Base-by-base conservation (phyloP, 208 protist species). In the Giardia duodenalis region DNA sequence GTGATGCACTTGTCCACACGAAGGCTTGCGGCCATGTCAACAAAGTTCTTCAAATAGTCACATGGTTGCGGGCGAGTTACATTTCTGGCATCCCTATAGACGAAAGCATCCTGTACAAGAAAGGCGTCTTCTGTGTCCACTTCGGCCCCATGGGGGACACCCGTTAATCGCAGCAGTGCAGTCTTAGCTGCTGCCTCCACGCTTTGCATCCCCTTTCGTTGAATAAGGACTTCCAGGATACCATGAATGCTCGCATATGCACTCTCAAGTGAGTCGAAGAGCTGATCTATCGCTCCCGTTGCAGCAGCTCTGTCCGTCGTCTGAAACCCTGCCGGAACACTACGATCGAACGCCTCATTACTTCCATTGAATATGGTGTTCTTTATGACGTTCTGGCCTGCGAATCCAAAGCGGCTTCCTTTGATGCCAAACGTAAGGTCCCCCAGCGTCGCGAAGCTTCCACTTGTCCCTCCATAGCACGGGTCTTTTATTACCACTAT, bases 331-430 rank as follows among this genome's bases (percentile, higher is more conserved):
- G 39, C 39, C 47, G 94, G 94, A 93, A 94, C 93, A 19, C 42
- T 92, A 89, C 90, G 43, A 67, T 95, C 94, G 76, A 95, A 95
- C 67, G 0, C 43, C 30, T 57, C 88, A 92, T 95, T 92, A 39
- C 94, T 47, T 92, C 93, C 92, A 57, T 94, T 86, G 67, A 94
- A 95, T 43, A 95, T 95, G 44, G 94, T 95, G 43, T 95, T 95
- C 67, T 95, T 46, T 67, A 95, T 95, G 10, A 93, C 92, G 39
- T 92, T 43, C 46, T 46, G 92, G 19, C 94, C 94, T 76, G 94
- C 94, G 47, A 95, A 95, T 48, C 94, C 94, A 47, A 95, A 67
- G 44, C 94, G 4, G 10, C 92, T 92, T 4, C 76, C 47, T 44
- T 92, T 4, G 2, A 95, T 94, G 2, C 94, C 93, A 76, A 95